Percentiles rank a stretch among this genome's conserved stretches.
Conservation (phyloP, 2,329 filamentous ascomycete species). For the Davidsoniella virescens region DNA sequence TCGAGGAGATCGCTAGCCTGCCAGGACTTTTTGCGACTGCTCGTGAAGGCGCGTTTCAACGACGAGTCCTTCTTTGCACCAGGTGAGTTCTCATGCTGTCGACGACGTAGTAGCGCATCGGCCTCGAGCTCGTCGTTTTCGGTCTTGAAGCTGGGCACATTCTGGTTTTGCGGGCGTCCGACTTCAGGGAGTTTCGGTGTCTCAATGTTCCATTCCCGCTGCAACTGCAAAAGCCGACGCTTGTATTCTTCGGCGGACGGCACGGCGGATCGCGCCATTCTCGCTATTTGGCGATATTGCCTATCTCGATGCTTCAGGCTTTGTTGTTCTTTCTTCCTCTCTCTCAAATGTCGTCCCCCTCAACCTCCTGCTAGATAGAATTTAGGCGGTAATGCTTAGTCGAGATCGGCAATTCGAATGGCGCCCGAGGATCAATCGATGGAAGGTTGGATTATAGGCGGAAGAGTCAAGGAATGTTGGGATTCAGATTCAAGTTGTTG, state of each 20-base stretch:
- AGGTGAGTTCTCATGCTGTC: slow-evolving; percentile 18
- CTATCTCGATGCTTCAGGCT: no score
- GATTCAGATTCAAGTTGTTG: background rate
- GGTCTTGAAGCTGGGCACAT: slow-evolving; percentile 27
- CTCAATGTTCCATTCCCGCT: slow-evolving; percentile 32
- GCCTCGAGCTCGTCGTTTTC: slow-evolving; percentile 34
- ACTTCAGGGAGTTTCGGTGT: slow-evolving; percentile 22
- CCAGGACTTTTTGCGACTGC: slow-evolving; percentile 34
- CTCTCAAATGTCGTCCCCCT: no score
- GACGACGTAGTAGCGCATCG: slow-evolving; percentile 37
- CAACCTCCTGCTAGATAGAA: no score
- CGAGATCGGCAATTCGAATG: background rate
- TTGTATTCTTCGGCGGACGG: slow-evolving; percentile 21
- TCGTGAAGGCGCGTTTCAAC: slow-evolving; percentile 27
- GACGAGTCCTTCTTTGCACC: slow-evolving; percentile 10
- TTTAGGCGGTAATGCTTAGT: background rate
- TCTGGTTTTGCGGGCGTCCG: slow-evolving; percentile 9
- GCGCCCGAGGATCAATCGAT: background rate
- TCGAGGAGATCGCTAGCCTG: slow-evolving; percentile 37
- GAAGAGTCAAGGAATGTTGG: no score
- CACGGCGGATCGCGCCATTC: background rate
- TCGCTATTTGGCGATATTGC: background rate
- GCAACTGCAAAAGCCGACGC: slow-evolving; percentile 32
- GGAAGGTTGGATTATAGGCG: no score
- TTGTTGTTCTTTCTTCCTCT: no score